Evolutionary conservation across 345 rosid species (phyloP).

Genomic region (Garcia nutans): DNA sequence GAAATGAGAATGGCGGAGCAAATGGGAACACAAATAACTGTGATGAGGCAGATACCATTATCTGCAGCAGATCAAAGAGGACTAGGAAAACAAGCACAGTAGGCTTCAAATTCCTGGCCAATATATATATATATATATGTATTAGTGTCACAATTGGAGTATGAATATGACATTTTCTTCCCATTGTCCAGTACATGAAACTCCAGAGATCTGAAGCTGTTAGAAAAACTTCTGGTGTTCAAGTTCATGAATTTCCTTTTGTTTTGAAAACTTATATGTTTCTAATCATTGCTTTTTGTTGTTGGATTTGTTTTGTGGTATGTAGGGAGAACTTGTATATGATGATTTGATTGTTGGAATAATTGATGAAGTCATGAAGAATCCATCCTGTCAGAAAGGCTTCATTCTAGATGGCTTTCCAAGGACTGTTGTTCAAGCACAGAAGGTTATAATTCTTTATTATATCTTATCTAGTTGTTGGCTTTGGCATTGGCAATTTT

Average conservation of each 20-base stretch:
- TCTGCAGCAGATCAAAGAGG: slow-evolving; percentile 53
- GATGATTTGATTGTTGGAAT: slow-evolving; percentile 92
- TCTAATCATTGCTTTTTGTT: neutral
- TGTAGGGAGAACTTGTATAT: slow-evolving; percentile 83
- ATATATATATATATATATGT: neutral
- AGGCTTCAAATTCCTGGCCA: slow-evolving; percentile 9
- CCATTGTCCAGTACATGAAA: slow-evolving; percentile 63
- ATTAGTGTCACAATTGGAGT: too few species aligned
- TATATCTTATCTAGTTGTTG: neutral
- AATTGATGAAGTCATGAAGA: slow-evolving; percentile 88
- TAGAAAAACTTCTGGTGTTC: slow-evolving; percentile 18
- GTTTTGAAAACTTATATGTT: neutral
- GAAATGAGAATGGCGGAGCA: slow-evolving; percentile 38
- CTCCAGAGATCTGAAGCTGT: slow-evolving; percentile 70
- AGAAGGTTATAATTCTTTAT: slow-evolving; percentile 50
- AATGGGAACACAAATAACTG: slow-evolving; percentile 32
- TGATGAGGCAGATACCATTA: slow-evolving; percentile 41
- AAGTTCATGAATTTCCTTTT: neutral
- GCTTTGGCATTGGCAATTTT: too few species aligned
- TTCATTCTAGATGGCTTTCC: slow-evolving; percentile 94
- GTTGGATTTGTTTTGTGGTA: slow-evolving; percentile 13
- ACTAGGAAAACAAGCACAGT: slow-evolving; percentile 88
- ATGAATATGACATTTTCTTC: neutral
- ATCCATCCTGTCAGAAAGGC: slow-evolving; percentile 82
- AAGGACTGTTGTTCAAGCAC: slow-evolving; percentile 83